A percentile compares a stretch with the other conserved stretches of the same genome.
Conservation (phyloP, 2,329 filamentous ascomycete species). For the Aspergillus vadensis region DNA sequence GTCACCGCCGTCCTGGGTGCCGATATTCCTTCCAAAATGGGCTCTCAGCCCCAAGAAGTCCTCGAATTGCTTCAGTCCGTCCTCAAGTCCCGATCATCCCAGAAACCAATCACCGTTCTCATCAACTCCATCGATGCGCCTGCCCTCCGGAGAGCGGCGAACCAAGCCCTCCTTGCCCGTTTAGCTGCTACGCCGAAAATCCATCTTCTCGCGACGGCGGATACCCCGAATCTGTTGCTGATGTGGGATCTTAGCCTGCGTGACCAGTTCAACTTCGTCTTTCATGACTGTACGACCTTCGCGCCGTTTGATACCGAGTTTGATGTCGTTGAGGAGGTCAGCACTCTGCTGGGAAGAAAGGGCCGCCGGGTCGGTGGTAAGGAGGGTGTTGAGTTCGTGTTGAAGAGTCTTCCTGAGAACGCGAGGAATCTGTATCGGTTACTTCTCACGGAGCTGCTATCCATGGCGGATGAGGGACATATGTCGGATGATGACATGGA, state of each 20-base stretch:
- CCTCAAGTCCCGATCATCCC: constrained; percentile 54
- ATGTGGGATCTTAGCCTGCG: constrained; percentile 89
- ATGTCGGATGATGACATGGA: constrained; percentile 55
- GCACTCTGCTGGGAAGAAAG: constrained; percentile 80
- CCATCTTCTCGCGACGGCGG: constrained; percentile 75
- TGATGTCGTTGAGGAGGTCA: constrained; percentile 86
- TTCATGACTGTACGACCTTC: constrained; percentile 95
- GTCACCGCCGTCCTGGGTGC: constrained; percentile 60
- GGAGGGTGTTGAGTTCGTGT: constrained; percentile 87
- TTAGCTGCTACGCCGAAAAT: constrained; percentile 74
- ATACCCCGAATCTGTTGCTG: constrained; percentile 83
- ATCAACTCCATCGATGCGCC: constrained; percentile 85
- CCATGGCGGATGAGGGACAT: constrained; percentile 59
- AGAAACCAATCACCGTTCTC: constrained; percentile 63
- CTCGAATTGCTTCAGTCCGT: constrained; percentile 66
- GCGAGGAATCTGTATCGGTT: constrained; percentile 84
- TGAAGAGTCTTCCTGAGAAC: constrained; percentile 88
- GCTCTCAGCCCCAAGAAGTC: constrained; percentile 68
- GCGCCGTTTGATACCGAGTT: constrained; percentile 71
- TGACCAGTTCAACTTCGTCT: constrained; percentile 80
- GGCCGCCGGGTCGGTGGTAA: constrained; percentile 79
- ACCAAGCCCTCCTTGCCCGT: constrained; percentile 73
- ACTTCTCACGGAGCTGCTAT: constrained; percentile 80
- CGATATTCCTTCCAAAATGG: constrained; percentile 52
- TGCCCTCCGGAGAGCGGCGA: constrained; percentile 69